Conservation (phyloP, 1,139 yeast genomes). For the Yamadazyma songkhlaensis region DNA sequence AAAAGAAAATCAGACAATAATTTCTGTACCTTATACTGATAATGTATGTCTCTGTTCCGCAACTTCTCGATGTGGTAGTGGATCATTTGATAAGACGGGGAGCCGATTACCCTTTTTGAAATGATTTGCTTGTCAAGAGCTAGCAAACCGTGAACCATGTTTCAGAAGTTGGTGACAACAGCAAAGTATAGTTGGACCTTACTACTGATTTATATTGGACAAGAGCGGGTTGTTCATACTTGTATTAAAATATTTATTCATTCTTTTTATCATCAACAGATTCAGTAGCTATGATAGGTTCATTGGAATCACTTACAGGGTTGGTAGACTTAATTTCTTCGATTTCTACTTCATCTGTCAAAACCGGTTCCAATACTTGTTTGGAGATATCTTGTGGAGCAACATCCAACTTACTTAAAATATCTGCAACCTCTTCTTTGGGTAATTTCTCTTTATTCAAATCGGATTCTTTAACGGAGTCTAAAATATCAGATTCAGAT, state of each 20-base stretch:
- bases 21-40: not conserved
- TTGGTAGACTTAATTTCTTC: conserved; percentile 13
- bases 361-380: conserved; percentile 13
- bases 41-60: conserved; percentile 1
- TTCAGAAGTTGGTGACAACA: too few relatives aligned
- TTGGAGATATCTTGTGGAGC: conserved; percentile 12
- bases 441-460: not conserved
- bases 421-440: not conserved
- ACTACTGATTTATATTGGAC: not conserved
- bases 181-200: not conserved
- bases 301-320: conserved; percentile 9
- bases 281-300: conserved; percentile 4
- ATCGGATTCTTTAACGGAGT: conserved; percentile 1
- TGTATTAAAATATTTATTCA: conserved; percentile 5
- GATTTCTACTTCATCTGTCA: conserved; percentile 8
- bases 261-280: conserved; percentile 12
- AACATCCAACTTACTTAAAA: conserved; percentile 13
- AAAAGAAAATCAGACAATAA: too few relatives aligned
- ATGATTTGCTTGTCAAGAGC: conserved; percentile 1
- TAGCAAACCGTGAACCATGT: too few relatives aligned
- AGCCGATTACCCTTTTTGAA: conserved; percentile 1
- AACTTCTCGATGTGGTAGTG: not conserved
- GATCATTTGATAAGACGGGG: conserved; percentile 3
- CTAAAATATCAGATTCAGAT: not conserved
- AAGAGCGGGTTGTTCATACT: not conserved